Conservation (phyloP, 371 early-diverging fungal species). For the Mortierella polycephala region DNA sequence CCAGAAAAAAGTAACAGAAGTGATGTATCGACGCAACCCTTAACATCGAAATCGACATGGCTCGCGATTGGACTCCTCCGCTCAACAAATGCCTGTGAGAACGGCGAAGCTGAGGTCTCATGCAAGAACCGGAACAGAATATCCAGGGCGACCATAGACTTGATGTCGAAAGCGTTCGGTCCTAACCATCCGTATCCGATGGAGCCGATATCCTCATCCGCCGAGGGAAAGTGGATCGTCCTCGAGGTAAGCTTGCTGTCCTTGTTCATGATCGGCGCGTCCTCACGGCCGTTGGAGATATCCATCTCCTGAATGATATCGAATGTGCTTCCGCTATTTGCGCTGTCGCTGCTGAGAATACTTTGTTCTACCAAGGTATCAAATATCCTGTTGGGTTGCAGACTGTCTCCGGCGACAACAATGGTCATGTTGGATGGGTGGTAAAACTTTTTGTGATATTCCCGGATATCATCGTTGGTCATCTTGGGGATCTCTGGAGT, state of each 20-base stretch:
- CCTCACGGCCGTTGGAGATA: conserved; percentile 45
- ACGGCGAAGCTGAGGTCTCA: conserved; percentile 67
- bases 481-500: conserved; percentile 75
- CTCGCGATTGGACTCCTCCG: conserved; percentile 64
- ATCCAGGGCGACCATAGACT: conserved; percentile 65
- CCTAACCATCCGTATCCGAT: conserved; percentile 76
- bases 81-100: conserved; percentile 72
- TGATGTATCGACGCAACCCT: conserved; percentile 59
- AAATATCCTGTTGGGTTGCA: conserved; percentile 59
- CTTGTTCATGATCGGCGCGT: conserved; percentile 52
- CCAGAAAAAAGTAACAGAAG: conserved; percentile 69
- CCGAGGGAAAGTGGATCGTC: conserved; percentile 63
- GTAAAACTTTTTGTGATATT: conserved; percentile 76
- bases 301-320: conserved; percentile 52
- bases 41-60: conserved; percentile 67
- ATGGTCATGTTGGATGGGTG: conserved; percentile 70
- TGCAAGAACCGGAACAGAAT: conserved; percentile 68
- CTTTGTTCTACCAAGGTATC: conserved; percentile 42
- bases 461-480: conserved; percentile 73
- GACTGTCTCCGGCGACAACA: conserved; percentile 66
- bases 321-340: conserved; percentile 1
- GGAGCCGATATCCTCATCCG: conserved; percentile 68
- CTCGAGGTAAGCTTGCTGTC: conserved; percentile 43
- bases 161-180: conserved; percentile 63
- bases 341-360: conserved; percentile 13